Conservation (phyloP, 192 early-diverging fungal species). For the Podila horticola region DNA sequence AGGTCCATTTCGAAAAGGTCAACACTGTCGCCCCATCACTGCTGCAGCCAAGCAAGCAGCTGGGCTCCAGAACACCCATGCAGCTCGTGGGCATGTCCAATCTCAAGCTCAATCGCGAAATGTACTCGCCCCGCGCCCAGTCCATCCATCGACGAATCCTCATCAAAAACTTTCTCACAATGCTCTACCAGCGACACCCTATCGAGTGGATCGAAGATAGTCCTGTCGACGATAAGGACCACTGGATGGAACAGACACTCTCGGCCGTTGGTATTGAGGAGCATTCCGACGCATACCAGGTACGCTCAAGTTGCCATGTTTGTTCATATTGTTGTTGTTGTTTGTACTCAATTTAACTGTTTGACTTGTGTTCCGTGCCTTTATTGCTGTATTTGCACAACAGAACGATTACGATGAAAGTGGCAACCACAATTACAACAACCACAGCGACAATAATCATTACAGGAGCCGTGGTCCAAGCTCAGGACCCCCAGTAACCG, state of each 20-base stretch:
- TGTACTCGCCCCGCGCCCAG: constrained; percentile 24
- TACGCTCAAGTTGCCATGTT: not conserved
- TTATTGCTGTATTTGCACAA: not conserved
- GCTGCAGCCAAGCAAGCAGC: constrained; percentile 14
- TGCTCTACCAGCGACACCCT: constrained; percentile 35
- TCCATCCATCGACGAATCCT: constrained; percentile 38
- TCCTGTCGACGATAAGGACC: constrained; percentile 21
- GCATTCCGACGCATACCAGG: not conserved
- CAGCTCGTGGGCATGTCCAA: constrained; percentile 40
- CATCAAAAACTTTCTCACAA: constrained; percentile 42
- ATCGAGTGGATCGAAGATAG: constrained; percentile 29
- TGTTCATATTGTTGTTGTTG: not conserved
- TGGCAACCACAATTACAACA: not conserved
- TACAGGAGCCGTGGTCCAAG: not conserved
- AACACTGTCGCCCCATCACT: constrained; percentile 21
- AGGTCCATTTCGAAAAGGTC: constrained; percentile 5
- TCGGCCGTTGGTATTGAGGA: constrained; percentile 31
- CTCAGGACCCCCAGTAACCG: not conserved
- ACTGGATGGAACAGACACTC: constrained; percentile 49
- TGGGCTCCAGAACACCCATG: constrained; percentile 29
- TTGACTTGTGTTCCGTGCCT: too few species aligned
- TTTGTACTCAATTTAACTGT: not conserved
- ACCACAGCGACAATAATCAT: not conserved
- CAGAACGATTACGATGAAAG: not conserved
- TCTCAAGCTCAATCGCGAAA: constrained; percentile 31